Percentiles rank a stretch among this genome's conserved stretches.
Evolutionary conservation across 768 basidiomycete genomes (phyloP).

Genomic region (Candolleomyces aberdarensis): DNA sequence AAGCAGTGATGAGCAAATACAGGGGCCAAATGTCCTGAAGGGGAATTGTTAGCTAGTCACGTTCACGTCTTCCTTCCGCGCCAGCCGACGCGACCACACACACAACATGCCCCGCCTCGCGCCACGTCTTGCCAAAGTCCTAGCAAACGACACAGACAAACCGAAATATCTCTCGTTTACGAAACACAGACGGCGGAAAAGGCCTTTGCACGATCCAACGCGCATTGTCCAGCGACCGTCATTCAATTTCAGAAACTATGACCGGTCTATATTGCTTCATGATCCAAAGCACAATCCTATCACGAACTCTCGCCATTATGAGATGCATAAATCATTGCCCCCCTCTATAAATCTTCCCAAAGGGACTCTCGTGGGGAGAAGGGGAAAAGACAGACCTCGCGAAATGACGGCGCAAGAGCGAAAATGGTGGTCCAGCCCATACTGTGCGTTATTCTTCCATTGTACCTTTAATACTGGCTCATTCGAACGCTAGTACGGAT

Average conservation of each 20-base stretch:
- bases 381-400: conserved; percentile 38
- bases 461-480: not conserved
- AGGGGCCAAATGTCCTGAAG: too few relatives aligned
- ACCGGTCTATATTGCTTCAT: conserved; percentile 62
- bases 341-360: conserved; percentile 39
- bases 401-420: conserved; percentile 64
- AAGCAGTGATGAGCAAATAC: too few relatives aligned
- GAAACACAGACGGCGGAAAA: conserved; percentile 18
- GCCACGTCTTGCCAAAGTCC: conserved; percentile 53
- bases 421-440: conserved; percentile 72
- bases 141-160: conserved; percentile 27
- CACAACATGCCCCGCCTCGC: conserved; percentile 64
- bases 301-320: conserved; percentile 44
- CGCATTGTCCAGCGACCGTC: conserved; percentile 32
- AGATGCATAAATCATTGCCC: conserved; percentile 54
- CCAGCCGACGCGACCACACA: not conserved
- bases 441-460: conserved; percentile 44
- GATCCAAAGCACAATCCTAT: conserved; percentile 46
- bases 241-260: conserved; percentile 41
- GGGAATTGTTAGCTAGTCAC: too few relatives aligned
- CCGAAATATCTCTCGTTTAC: conserved; percentile 23
- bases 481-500: conserved; percentile 15
- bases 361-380: conserved; percentile 16
- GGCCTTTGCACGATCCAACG: conserved; percentile 33
- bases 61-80: too few relatives aligned